phyloP scores from a whole-genome alignment of 2,329 filamentous ascomycete genomes.

The Neoscytalidium dimidiatum region DNA sequence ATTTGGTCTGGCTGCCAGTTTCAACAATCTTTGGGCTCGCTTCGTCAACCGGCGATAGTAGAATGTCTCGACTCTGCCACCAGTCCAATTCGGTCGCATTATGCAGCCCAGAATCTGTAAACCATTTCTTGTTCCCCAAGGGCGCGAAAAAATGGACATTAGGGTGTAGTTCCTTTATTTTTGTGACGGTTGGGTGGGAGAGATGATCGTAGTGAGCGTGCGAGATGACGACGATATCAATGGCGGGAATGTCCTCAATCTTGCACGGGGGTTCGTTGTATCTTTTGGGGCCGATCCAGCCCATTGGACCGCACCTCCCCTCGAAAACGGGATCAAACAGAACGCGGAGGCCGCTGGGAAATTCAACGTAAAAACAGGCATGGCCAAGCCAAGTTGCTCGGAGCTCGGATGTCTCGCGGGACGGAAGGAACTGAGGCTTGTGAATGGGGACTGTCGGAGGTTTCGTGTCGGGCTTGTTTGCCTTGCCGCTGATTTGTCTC shows the following conservation, averaged over 20 bases:
- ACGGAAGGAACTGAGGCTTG: constrained; percentile 66
- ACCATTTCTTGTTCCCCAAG: constrained; percentile 81
- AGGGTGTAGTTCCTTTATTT: constrained; percentile 71
- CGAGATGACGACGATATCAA: constrained; percentile 76
- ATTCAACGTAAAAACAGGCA: constrained; percentile 91
- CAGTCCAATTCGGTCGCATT: constrained; percentile 91
- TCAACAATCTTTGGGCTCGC: constrained; percentile 21
- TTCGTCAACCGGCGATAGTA: constrained; percentile 20
- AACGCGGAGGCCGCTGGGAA: constrained; percentile 79
- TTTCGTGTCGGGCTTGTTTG: constrained; percentile 61
- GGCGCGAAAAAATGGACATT: constrained; percentile 87
- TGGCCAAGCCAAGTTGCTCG: constrained; percentile 94
- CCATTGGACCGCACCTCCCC: constrained; percentile 78
- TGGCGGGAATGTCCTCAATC: constrained; percentile 73
- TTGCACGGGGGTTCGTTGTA: constrained; percentile 77
- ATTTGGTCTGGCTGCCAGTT: constrained; percentile 9
- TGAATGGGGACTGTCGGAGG: constrained; percentile 67
- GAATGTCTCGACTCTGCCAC: constrained; percentile 73
- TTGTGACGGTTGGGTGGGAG: constrained; percentile 71
- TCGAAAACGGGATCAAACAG: constrained; percentile 95
- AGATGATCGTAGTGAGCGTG: constrained; percentile 95
- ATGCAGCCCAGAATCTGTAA: constrained; percentile 66
- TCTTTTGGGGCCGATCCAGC: constrained; percentile 70
- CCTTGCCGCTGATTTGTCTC: constrained; percentile 52
- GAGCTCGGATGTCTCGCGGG: constrained; percentile 61